Evolutionary conservation across 345 rosid species (phyloP).

Genomic region (Psidium guajava): DNA sequence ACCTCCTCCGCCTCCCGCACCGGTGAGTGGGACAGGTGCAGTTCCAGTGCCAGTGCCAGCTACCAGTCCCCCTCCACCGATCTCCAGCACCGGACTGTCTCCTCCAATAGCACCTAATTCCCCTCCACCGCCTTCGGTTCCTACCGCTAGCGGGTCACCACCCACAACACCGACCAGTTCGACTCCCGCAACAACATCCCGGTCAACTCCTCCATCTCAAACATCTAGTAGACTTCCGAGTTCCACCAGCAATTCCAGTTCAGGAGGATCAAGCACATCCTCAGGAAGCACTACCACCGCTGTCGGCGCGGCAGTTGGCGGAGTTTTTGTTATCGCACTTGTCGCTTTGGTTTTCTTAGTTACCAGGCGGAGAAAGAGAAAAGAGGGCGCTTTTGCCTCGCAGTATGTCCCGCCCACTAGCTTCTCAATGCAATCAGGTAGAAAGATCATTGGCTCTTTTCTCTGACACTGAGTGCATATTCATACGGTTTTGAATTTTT

Average conservation of each 20-base stretch:
- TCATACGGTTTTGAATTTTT: neutral
- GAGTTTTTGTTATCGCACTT: conserved; percentile 37
- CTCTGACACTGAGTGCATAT: neutral
- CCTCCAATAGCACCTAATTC: conserved; percentile 8
- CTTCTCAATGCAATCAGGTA: conserved; percentile 47
- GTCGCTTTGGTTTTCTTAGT: conserved; percentile 28
- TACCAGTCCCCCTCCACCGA: neutral
- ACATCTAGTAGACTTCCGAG: neutral
- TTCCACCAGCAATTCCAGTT: conserved; percentile 8
- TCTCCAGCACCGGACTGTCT: conserved; percentile 16
- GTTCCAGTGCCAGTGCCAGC: neutral
- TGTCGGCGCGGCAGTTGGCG: conserved; percentile 32
- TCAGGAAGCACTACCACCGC: neutral
- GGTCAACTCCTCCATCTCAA: conserved; percentile 1
- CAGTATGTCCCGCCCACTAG: conserved; percentile 31
- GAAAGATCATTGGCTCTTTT: neutral
- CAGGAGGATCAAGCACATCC: conserved; percentile 7
- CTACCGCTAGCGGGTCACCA: conserved; percentile 1
- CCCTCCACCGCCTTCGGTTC: conserved; percentile 2
- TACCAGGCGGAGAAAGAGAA: conserved; percentile 36
- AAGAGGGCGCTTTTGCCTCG: conserved; percentile 3
- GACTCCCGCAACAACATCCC: neutral
- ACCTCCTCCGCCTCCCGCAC: conserved; percentile 9
- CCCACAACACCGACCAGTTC: neutral
- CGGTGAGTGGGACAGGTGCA: neutral